Conservation (phyloP, 1,284 basidiomycete species). For the Ustilago curta region DNA sequence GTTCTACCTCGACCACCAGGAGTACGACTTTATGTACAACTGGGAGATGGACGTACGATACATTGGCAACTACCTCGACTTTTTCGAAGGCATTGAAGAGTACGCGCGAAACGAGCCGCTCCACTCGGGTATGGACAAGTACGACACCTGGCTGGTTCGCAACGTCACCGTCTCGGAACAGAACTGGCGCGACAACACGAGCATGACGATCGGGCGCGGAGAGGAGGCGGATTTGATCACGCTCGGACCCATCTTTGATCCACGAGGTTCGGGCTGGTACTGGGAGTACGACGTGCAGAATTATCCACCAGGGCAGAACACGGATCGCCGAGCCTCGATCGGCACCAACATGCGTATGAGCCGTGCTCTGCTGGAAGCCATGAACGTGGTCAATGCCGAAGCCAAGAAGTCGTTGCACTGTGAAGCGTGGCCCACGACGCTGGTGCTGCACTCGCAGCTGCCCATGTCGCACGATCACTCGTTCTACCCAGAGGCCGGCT, state of each 20-base stretch:
- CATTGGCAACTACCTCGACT: conserved; percentile 69
- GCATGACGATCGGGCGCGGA: conserved; percentile 54
- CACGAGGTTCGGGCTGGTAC: conserved; percentile 68
- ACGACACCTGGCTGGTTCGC: conserved; percentile 67
- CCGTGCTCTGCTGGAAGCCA: conserved; percentile 66
- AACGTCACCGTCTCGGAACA: conserved; percentile 64
- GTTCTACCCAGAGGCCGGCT: conserved; percentile 68
- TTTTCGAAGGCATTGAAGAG: conserved; percentile 67
- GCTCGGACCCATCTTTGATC: conserved; percentile 68
- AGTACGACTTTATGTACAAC: conserved; percentile 69
- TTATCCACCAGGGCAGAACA: conserved; percentile 64
- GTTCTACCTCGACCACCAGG: conserved; percentile 69
- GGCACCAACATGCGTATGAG: conserved; percentile 69
- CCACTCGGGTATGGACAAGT: conserved; percentile 68
- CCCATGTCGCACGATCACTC: conserved; percentile 64
- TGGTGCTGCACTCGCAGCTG: conserved; percentile 68
- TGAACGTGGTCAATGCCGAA: conserved; percentile 69
- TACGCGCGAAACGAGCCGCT: conserved; percentile 67
- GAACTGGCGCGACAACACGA: conserved; percentile 63
- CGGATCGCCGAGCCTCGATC: conserved; percentile 67
- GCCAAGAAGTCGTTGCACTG: conserved; percentile 69
- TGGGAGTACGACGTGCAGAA: conserved; percentile 70
- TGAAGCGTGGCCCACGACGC: conserved; percentile 68
- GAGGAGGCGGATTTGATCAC: conserved; percentile 69
- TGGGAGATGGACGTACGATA: conserved; percentile 70